phyloP scores from a whole-genome alignment of 2,329 filamentous ascomycete species.

The Tolypocladium paradoxum region DNA sequence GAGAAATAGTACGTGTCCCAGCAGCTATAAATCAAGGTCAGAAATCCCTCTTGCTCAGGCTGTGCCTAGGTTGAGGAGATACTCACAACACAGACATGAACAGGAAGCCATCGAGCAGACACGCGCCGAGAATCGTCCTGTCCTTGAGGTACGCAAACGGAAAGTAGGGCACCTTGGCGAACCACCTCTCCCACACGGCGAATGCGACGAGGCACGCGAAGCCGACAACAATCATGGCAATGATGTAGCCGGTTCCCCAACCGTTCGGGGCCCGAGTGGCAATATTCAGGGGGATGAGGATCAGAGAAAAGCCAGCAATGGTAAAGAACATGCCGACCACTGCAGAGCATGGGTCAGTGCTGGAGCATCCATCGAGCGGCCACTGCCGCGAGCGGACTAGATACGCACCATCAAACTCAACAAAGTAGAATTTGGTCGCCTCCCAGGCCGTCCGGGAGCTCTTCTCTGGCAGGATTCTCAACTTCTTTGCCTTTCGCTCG shows the following conservation, averaged over 20 bases:
- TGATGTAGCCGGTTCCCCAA: constrained; percentile 33
- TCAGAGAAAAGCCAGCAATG: constrained; percentile 37
- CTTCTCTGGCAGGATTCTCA: constrained; percentile 20
- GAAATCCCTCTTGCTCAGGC: background rate
- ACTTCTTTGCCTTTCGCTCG: constrained; percentile 30
- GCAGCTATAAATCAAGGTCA: constrained; percentile 1
- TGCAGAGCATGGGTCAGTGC: constrained; percentile 3
- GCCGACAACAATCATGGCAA: constrained; percentile 40
- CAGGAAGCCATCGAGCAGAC: constrained; percentile 23
- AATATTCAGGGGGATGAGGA: constrained; percentile 40
- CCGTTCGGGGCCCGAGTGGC: constrained; percentile 20
- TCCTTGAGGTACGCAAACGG: constrained; percentile 36
- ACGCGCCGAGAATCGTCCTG: constrained; percentile 34
- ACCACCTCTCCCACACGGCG: constrained; percentile 45
- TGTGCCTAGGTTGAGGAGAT: background rate
- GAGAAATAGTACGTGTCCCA: constrained; percentile 38
- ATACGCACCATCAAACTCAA: constrained; percentile 45
- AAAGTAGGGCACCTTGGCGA: constrained; percentile 45
- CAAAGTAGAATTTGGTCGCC: constrained; percentile 39
- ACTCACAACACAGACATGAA: constrained; percentile 23
- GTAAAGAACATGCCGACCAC: constrained; percentile 40
- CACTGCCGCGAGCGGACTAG: background rate
- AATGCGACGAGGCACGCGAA: constrained; percentile 37
- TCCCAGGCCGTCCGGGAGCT: constrained; percentile 31
- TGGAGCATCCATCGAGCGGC: too few relatives aligned